Evolutionary conservation across 768 basidiomycete genomes (phyloP), one percentile per base, ranked within the genome.

Genomic region (Serpula lacrymans): DNA sequence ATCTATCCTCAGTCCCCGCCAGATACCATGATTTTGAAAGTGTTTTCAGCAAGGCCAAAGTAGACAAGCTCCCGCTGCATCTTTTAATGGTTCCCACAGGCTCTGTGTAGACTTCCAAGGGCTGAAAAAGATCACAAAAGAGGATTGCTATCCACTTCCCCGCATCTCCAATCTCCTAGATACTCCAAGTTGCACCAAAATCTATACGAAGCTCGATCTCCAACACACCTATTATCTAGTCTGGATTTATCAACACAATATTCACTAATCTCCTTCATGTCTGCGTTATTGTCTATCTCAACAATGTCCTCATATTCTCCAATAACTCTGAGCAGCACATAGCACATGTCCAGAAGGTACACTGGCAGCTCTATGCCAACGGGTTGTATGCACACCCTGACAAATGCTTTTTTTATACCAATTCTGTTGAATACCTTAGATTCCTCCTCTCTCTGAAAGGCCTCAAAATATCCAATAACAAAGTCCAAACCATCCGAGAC

Each of bases 221-320:
- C 44, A 54, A 5, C 54, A 57, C 29, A 67, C 63, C 0, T 75
- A 61, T 46, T 65, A 73, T 46, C 66, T 68, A 13, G 47, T 75
- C 12, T 49, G 65, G 3, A 65, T 71, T n/a, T 41, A 47, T 6
- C 53, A 59, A 21, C 68, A 66, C 2, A 58, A 70, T 42, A 60
- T 69, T 48, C 64, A 60, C 22, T 57, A 54, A 39, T n/a, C n/a
- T n/a, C n/a, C n/a, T n/a, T n/a, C n/a, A n/a, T n/a, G n/a, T n/a
- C n/a, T n/a, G n/a, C n/a, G 61, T 60, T 40, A 55, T 72, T 18
- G 63, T 74, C 24, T 75, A 72, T 52, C 41, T 72, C 2, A 64
- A 70, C 40, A 59, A 71, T 50, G 68, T 71, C 43, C 56, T 73
- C 8, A 65, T 72, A 27, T 74, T 63, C 44, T 70, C 67, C 8